Evolutionary conservation across 805 yeast species (phyloP).

Genomic region (Yarrowia osloensis): DNA sequence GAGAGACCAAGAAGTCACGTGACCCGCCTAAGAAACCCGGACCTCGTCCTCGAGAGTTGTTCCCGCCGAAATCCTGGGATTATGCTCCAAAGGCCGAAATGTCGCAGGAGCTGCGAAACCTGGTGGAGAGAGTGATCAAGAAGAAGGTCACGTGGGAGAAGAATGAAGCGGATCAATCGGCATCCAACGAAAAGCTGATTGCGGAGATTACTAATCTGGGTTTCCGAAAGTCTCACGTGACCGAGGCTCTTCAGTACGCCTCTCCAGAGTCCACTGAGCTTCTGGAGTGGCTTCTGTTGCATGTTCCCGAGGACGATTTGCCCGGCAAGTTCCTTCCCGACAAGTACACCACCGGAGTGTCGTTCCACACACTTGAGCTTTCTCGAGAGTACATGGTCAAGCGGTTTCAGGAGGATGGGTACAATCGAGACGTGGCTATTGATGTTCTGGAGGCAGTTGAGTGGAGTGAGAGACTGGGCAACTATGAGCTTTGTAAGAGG

Average conservation of each 20-base stretch:
- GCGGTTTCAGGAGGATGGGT: conserved; percentile 66
- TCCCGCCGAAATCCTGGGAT: conserved; percentile 20
- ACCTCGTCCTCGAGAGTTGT: not conserved
- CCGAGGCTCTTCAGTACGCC: conserved; percentile 66
- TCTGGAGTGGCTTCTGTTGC: conserved; percentile 77
- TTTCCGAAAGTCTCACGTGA: conserved; percentile 66
- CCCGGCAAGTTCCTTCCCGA: conserved; percentile 52
- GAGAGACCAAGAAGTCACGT: not conserved
- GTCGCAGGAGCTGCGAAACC: conserved; percentile 59
- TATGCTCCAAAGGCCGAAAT: conserved; percentile 42
- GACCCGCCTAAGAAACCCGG: not conserved
- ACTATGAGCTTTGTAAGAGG: conserved; percentile 44
- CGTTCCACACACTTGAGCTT: conserved; percentile 42
- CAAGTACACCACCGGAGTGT: conserved; percentile 33
- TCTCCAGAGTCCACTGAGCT: conserved; percentile 50
- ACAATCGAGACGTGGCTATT: conserved; percentile 63
- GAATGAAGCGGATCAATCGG: not conserved
- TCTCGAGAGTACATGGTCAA: conserved; percentile 59
- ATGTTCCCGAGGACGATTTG: conserved; percentile 91
- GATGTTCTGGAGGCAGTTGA: conserved; percentile 48
- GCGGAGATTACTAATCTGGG: conserved; percentile 48
- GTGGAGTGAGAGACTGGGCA: conserved; percentile 53
- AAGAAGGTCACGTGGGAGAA: conserved; percentile 35
- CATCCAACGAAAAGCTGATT: not conserved
- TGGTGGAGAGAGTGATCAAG: conserved; percentile 61